These are phyloP conservation scores for Fusarium armeniacum DNA, from an alignment of 2,329 filamentous ascomycete genomes.

Conservation along the genomic window DNA sequence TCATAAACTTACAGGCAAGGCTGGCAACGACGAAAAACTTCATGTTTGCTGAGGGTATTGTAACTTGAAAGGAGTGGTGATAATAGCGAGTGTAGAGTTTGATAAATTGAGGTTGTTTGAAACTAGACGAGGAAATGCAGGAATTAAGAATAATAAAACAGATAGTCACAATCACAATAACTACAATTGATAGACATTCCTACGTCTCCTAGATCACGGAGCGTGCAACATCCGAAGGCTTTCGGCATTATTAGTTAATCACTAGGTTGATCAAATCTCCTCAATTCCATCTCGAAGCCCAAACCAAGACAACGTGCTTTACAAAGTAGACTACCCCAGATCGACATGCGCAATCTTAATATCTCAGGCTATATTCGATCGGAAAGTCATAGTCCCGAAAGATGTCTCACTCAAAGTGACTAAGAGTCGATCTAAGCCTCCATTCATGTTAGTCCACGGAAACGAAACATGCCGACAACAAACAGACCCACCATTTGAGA, in stretches of 20 bases:
- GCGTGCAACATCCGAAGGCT: neutral
- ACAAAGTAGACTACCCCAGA: neutral
- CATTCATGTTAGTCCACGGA: conserved; percentile 30
- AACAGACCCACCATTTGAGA: conserved; percentile 3
- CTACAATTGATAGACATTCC: neutral
- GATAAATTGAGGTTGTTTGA: neutral
- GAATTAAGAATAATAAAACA: conserved; percentile 7
- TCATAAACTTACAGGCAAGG: conserved; percentile 9
- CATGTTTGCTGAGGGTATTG: conserved; percentile 27
- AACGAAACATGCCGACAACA: conserved; percentile 2
- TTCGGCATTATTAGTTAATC: neutral
- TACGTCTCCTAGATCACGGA: neutral
- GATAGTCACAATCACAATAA: neutral
- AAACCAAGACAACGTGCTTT: neutral
- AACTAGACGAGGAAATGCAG: neutral
- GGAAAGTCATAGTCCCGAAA: conserved; percentile 14
- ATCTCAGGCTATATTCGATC: neutral
- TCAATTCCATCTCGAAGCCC: neutral
- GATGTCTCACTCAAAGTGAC: conserved; percentile 15
- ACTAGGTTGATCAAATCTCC: neutral
- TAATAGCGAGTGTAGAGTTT: conserved; percentile 9
- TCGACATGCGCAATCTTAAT: neutral
- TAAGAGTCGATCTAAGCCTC: conserved; percentile 11
- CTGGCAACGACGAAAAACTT: conserved; percentile 28
- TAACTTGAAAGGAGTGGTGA: conserved; percentile 23